Base-by-base conservation (phyloP, 2,329 filamentous ascomycete species). In the Cordyceps sp. region DNA sequence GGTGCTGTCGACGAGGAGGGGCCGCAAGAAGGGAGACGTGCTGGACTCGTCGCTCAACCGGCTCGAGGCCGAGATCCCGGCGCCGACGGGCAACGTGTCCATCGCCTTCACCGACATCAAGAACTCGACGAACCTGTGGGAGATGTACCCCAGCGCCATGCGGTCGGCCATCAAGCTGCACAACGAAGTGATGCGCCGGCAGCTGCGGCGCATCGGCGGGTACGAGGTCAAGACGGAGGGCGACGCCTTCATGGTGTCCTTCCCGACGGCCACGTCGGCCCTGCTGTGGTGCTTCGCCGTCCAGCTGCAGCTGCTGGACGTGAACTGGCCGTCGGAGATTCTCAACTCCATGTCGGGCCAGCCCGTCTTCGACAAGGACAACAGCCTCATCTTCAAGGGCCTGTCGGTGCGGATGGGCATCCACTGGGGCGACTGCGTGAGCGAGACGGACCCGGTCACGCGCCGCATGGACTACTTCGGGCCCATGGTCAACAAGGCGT, bases 161-260 rank as follows among this genome's bases (percentile, higher is more conserved):
- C 73, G 88, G 45, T 88, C 86, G 12, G 86, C 86, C 14, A 98
- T 98, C 57, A 92, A 88, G 55, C 77, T 93, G 43, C 90, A 98
- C 64, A 98, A 98, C 53, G 85, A 93, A 46, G 73, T 94, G 29
- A 93, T 98, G 78, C 79, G 90, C 42, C 73, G 90, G 34, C 88
- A 96, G 50, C 62, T 98, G 43, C 77, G 90, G 31, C 78, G 86
- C 39, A 92, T 94, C 44, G 90, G 90, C 48, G 90, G 90, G 1
- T 98, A 94, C 49, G 90, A 98, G 58, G 90, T 98, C 54, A 98
- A 98, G 66, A 98, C 90, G 14, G 90, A 98, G 82, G 90, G 90
- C 43, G 90, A 98, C 57, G 90, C 90, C 8, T 98, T 98, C 48
- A 96, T 98, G 86, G 90, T 98, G 21, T 93, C 88, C 9, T 98